Evolutionary conservation across 1,284 basidiomycete species (phyloP).

Genomic region (Fomitopsis schrenkii): DNA sequence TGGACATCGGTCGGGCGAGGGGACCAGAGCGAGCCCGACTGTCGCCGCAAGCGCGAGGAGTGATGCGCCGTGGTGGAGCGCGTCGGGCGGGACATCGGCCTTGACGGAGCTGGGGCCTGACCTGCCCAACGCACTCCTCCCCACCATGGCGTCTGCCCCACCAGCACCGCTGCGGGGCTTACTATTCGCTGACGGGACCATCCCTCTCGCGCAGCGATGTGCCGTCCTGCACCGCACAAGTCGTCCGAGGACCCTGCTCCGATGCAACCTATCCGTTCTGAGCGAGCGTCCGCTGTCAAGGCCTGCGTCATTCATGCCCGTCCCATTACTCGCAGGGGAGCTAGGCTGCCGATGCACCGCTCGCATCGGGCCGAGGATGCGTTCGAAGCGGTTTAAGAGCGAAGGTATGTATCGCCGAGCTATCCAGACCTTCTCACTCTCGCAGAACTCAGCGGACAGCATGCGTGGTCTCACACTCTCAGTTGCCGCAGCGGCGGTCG

Average conservation of each 20-base stretch:
- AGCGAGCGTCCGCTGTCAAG: neutral
- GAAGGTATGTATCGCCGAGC: neutral
- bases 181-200: neutral
- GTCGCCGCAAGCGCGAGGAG: neutral
- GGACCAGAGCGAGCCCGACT: neutral
- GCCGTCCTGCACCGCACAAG: neutral
- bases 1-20: neutral
- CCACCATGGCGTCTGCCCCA: neutral
- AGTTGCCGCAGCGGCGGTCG: neutral
- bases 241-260: neutral
- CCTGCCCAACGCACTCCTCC: neutral
- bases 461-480: neutral
- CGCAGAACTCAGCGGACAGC: neutral
- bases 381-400: neutral
- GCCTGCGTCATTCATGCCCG: neutral
- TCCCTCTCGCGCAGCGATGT: neutral
- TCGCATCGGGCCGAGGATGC: neutral
- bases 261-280: neutral
- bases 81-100: neutral
- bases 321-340: neutral
- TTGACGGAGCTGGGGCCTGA: neutral
- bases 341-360: neutral
- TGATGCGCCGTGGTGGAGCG: neutral
- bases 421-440: neutral
- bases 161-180: neutral